A percentile compares a stretch with the other conserved stretches of the same genome.
phyloP scores from a whole-genome alignment of 2,329 filamentous ascomycete species.

The Xylaria polymorpha region DNA sequence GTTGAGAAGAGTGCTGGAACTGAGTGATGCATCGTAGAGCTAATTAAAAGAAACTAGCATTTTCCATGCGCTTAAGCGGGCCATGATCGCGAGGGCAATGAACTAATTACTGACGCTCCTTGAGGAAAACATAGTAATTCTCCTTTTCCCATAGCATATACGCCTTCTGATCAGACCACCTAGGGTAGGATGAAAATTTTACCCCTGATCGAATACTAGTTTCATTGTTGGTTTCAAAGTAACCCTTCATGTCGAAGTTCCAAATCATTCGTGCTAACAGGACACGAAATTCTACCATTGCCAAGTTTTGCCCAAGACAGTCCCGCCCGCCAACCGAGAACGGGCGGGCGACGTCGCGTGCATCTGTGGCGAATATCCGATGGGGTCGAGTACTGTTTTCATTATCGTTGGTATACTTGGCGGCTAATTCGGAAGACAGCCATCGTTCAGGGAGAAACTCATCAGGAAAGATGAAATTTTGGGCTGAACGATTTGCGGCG shows the following conservation, averaged over 20 bases:
- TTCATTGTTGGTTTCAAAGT: background rate
- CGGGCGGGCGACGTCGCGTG: background rate
- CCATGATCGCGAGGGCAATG: background rate
- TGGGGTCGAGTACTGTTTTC: background rate
- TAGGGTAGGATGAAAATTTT: background rate
- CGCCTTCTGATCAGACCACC: background rate
- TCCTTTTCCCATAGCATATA: background rate
- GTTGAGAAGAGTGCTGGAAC: no score
- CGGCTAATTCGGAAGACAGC: background rate
- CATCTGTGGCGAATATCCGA: background rate
- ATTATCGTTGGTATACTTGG: background rate
- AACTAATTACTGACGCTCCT: background rate
- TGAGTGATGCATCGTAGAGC: no score
- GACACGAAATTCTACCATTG: background rate
- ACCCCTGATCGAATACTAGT: background rate
- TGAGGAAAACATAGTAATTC: background rate
- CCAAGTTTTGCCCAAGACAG: background rate
- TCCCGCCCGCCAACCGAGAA: background rate
- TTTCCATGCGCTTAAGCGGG: no score
- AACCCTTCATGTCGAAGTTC: background rate
- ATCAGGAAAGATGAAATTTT: background rate
- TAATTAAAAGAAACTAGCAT: no score
- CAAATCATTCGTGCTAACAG: background rate
- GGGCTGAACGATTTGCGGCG: background rate
- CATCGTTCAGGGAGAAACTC: background rate